Percentiles rank a stretch among this genome's conserved stretches.
These are phyloP conservation scores for Lenwebbia sp. DNA, from an alignment of 345 rosid genomes.

Conservation along the genomic window DNA sequence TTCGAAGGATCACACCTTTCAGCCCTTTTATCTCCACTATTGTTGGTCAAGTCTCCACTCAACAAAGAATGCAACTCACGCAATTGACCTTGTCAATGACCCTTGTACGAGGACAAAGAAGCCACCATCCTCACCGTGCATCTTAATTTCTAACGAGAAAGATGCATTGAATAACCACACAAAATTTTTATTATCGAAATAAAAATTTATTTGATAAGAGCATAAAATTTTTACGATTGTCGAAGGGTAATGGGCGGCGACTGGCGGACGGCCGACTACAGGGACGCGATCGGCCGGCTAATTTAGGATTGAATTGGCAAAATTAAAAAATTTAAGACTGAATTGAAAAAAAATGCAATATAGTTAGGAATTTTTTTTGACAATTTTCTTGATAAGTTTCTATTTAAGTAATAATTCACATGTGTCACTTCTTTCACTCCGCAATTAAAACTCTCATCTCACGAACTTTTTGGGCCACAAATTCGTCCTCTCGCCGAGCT, in stretches of 20 bases:
- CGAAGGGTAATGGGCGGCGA: accelerated
- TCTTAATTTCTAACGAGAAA: background rate
- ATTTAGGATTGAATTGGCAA: too few species aligned
- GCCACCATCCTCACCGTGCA: background rate
- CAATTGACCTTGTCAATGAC: background rate
- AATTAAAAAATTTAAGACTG: too few species aligned
- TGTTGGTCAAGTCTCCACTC: background rate
- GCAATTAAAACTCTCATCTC: background rate
- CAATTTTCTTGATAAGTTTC: background rate
- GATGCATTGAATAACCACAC: too few species aligned
- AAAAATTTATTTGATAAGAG: too few species aligned
- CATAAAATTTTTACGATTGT: too few species aligned
- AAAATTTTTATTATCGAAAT: too few species aligned
- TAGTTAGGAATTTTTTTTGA: too few species aligned
- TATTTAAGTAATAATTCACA: background rate
- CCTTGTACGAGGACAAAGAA: background rate
- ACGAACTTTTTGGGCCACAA: background rate
- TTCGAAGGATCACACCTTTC: too few species aligned
- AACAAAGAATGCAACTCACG: background rate
- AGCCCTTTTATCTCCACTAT: background rate
- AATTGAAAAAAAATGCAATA: too few species aligned
- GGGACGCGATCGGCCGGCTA: too few species aligned
- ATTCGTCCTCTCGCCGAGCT: background rate
- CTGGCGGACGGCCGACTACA: too few species aligned
- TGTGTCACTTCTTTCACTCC: background rate